Percentiles rank a stretch among this genome's conserved stretches.
Evolutionary conservation across 2,329 filamentous ascomycete species (phyloP).

Genomic region (Alternaria arbusti): DNA sequence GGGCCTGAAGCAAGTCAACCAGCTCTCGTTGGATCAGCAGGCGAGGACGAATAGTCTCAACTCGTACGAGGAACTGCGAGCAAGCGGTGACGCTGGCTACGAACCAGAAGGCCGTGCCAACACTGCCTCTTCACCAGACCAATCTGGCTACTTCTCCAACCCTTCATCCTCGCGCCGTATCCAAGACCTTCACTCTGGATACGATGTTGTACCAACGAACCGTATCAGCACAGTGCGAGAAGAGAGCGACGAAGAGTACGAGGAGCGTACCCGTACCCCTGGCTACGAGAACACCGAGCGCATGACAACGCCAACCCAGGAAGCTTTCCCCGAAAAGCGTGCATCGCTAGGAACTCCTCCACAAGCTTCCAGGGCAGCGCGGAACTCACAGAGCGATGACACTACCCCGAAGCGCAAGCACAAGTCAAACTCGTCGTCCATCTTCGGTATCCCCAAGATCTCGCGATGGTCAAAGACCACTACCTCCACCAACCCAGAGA

Average conservation of each 20-base stretch:
- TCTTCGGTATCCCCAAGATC: conserved; percentile 80
- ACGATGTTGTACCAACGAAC: conserved; percentile 67
- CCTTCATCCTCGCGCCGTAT: conserved; percentile 57
- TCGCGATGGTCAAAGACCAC: conserved; percentile 98
- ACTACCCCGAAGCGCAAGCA: conserved; percentile 86
- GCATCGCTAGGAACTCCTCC: conserved; percentile 60
- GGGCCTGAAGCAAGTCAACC: conserved; percentile 56
- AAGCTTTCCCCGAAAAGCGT: conserved; percentile 51
- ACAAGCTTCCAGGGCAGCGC: conserved; percentile 48
- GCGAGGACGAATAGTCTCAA: conserved; percentile 59
- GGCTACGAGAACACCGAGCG: conserved; percentile 66
- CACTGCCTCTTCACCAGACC: conserved; percentile 75
- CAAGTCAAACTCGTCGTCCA: conserved; percentile 81
- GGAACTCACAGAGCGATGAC: conserved; percentile 70
- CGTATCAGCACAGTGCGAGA: conserved; percentile 86
- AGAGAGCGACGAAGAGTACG: conserved; percentile 82
- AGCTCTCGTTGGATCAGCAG: conserved; percentile 40
- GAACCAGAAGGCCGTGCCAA: conserved; percentile 83
- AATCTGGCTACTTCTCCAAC: conserved; percentile 77
- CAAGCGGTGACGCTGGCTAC: conserved; percentile 75
- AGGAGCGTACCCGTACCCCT: conserved; percentile 63
- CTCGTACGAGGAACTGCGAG: conserved; percentile 74
- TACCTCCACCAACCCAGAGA: conserved; percentile 81
- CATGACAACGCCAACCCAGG: conserved; percentile 66
- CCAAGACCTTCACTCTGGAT: conserved; percentile 56